A percentile compares a stretch with the other conserved stretches of the same genome.
Evolutionary conservation across 129 eudicot species (phyloP).

Genomic region (Helichrysum umbraculigerum): DNA sequence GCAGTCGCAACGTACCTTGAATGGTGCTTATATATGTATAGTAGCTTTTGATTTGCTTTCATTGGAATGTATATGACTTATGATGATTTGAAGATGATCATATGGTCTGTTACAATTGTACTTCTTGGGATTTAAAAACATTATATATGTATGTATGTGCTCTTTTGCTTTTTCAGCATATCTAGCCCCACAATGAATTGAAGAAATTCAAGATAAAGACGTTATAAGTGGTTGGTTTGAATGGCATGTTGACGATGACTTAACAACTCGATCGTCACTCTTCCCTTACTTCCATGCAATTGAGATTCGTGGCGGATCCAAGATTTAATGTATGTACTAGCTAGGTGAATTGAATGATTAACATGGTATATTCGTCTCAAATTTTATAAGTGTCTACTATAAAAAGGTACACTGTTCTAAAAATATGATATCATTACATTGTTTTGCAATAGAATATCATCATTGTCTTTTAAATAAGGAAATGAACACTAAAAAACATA

Average conservation of each 20-base stretch:
- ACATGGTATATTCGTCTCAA: too few species aligned
- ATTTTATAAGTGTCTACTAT: too few species aligned
- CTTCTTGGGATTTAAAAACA: slow-evolving; percentile 30
- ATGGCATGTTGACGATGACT: slow-evolving; percentile 1
- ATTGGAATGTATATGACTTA: not conserved
- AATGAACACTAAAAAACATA: too few species aligned
- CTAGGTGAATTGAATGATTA: too few species aligned
- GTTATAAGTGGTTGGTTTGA: slow-evolving; percentile 4
- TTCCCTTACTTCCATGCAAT: slow-evolving; percentile 16
- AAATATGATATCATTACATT: too few species aligned
- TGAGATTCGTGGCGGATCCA: not conserved
- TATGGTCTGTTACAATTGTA: not conserved
- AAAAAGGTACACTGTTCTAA: too few species aligned
- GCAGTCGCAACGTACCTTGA: slow-evolving; percentile 17
- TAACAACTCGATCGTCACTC: slow-evolving; percentile 13
- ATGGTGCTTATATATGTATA: not conserved
- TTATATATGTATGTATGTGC: not conserved
- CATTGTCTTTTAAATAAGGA: too few species aligned
- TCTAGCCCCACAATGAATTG: slow-evolving; percentile 2
- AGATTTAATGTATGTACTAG: too few species aligned
- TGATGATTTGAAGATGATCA: slow-evolving; percentile 27
- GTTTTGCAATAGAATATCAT: too few species aligned
- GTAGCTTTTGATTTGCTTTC: slow-evolving; percentile 21
- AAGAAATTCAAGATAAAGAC: too few species aligned
- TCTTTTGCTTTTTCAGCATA: slow-evolving; percentile 18